Evolutionary conservation across 768 basidiomycete species (phyloP).

Genomic region (Mycena leptocephala): DNA sequence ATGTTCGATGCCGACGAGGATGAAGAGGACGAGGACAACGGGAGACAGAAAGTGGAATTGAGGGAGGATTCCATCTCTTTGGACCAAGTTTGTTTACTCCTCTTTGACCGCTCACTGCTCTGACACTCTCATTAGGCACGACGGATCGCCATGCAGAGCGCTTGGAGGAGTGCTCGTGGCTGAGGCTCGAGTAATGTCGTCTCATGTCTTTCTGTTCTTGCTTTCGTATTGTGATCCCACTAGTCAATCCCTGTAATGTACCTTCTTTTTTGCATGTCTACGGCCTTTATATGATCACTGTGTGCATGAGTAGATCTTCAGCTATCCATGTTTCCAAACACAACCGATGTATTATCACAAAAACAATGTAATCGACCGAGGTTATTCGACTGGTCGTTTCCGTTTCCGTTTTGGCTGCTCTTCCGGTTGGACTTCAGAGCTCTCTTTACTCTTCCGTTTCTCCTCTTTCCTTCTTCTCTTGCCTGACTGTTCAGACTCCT

Average conservation of each 20-base stretch:
- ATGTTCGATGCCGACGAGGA: slow-evolving; percentile 84
- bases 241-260: slow-evolving; percentile 30
- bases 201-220: slow-evolving; percentile 17
- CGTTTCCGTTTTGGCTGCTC: slow-evolving; percentile 4
- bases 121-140: slow-evolving; percentile 67
- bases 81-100: slow-evolving; percentile 80
- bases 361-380: slow-evolving; percentile 2
- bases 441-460: slow-evolving; percentile 31
- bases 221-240: slow-evolving; percentile 20
- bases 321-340: too few species aligned
- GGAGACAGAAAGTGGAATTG: slow-evolving; percentile 83
- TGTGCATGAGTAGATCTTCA: slow-evolving; percentile 10
- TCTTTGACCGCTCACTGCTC: slow-evolving; percentile 18
- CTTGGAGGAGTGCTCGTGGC: slow-evolving; percentile 82
- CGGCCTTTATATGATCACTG: not conserved
- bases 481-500: not conserved
- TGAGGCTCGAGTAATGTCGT: slow-evolving; percentile 46
- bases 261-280: slow-evolving; percentile 24
- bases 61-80: slow-evolving; percentile 90
- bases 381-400: slow-evolving; percentile 10
- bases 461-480: slow-evolving; percentile 36
- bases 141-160: slow-evolving; percentile 92
- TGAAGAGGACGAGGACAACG: slow-evolving; percentile 77
- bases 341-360: slow-evolving; percentile 14
- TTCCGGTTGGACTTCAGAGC: not conserved